A percentile compares a stretch with the other conserved stretches of the same genome.
Conservation (phyloP, 495 filamentous ascomycete species). For the Aspergillus panamensis region DNA sequence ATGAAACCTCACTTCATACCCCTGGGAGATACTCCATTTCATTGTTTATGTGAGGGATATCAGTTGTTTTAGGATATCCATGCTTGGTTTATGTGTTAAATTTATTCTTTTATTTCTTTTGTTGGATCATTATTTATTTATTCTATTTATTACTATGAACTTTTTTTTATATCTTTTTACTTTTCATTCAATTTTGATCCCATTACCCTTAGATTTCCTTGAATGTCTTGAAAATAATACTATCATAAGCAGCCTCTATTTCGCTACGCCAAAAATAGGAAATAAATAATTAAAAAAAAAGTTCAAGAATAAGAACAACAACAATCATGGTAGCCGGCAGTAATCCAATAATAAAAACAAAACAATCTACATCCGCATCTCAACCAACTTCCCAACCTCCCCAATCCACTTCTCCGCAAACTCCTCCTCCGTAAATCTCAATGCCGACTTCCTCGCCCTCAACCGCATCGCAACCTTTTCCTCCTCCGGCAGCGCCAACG, state of each 20-base stretch:
- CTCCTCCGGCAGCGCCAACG: conserved; percentile 60
- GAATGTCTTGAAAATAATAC: neutral
- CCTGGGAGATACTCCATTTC: conserved; percentile 13
- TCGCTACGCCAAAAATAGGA: neutral
- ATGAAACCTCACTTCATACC: conserved; percentile 23
- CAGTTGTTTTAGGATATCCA: conserved; percentile 5
- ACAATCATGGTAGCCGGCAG: neutral
- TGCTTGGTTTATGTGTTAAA: neutral
- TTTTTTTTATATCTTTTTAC: neutral
- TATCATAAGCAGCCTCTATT: neutral
- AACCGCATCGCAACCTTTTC: conserved; percentile 68
- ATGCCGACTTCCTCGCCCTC: conserved; percentile 70
- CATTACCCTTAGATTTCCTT: neutral
- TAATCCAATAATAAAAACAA: too few relatives aligned
- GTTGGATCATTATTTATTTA: neutral
- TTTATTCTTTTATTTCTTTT: neutral
- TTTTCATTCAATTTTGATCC: neutral
- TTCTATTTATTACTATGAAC: neutral
- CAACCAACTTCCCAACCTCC: conserved; percentile 68
- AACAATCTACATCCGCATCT: conserved; percentile 22
- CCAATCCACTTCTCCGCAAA: conserved; percentile 73
- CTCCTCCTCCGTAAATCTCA: conserved; percentile 81
- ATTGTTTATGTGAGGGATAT: conserved; percentile 14
- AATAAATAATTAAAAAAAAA: neutral
- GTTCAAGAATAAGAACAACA: neutral